These are phyloP conservation scores for Xerocomellus dryophilus DNA, from an alignment of 768 basidiomycete species.

Conservation along the genomic window DNA sequence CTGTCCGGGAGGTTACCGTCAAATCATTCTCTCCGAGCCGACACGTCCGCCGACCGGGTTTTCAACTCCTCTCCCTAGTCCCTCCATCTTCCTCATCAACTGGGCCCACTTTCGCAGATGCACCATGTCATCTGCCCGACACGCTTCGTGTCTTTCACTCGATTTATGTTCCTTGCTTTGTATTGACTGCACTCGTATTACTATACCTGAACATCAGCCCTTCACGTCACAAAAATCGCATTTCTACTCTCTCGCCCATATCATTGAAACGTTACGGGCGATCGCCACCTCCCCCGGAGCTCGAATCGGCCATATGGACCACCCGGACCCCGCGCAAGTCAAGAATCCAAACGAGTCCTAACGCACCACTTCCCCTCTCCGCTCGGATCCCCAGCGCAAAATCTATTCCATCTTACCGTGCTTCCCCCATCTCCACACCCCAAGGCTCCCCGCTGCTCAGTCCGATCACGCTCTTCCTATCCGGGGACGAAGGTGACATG, in stretches of 20 bases:
- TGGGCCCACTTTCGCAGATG: constrained; percentile 53
- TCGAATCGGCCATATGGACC: constrained; percentile 38
- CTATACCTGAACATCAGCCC: constrained; percentile 42
- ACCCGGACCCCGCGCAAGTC: constrained; percentile 45
- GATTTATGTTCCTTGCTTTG: constrained; percentile 62
- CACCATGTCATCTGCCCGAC: constrained; percentile 78
- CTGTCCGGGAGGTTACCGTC: constrained; percentile 75
- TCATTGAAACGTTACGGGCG: constrained; percentile 32
- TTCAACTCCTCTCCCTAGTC: constrained; percentile 78
- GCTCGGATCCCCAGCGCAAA: constrained; percentile 40
- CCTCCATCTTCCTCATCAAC: constrained; percentile 30
- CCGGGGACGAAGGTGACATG: constrained; percentile 45
- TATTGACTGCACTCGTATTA: constrained; percentile 50
- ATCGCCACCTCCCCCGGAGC: constrained; percentile 25
- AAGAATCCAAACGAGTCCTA: constrained; percentile 39
- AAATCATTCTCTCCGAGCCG: constrained; percentile 82
- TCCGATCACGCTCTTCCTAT: constrained; percentile 34
- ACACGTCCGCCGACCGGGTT: constrained; percentile 73
- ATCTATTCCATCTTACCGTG: constrained; percentile 39
- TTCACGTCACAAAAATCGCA: constrained; percentile 12
- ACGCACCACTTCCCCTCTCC: constrained; percentile 35
- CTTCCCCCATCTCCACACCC: constrained; percentile 38
- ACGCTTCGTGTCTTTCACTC: constrained; percentile 56
- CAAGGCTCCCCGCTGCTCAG: constrained; percentile 38
- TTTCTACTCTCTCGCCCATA: constrained; percentile 29